phyloP scores from a whole-genome alignment of 2,329 filamentous ascomycete species.

The Aspergillus felis region DNA sequence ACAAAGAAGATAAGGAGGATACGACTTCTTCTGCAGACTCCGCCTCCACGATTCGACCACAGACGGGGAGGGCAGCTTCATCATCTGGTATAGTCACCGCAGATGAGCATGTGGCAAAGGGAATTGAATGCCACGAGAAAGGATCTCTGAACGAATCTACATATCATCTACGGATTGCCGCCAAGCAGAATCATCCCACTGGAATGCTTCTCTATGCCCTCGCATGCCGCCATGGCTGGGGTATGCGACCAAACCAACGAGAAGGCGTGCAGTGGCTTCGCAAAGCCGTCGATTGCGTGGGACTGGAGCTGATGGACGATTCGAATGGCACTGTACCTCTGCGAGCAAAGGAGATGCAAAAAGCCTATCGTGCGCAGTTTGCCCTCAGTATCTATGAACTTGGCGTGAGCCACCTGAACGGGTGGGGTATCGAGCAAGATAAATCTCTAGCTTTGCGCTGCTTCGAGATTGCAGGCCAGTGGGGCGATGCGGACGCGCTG shows the following conservation, averaged over 20 bases:
- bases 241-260: conserved; percentile 84
- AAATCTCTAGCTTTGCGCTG: conserved; percentile 82
- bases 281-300: conserved; percentile 81
- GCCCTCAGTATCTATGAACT: conserved; percentile 94
- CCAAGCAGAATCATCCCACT: conserved; percentile 78
- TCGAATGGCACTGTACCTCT: conserved; percentile 49
- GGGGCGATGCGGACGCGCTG: conserved; percentile 92
- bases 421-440: conserved; percentile 95
- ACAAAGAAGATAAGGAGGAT: conserved; percentile 31
- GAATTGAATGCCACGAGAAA: conserved; percentile 83
- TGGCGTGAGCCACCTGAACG: conserved; percentile 95
- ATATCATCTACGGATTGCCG: conserved; percentile 88
- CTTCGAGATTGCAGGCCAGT: conserved; percentile 92
- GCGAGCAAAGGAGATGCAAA: conserved; percentile 61
- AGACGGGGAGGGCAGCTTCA: conserved; percentile 28
- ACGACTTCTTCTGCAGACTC: conserved; percentile 56
- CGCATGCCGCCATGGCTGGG: conserved; percentile 95
- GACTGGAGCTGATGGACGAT: conserved; percentile 77
- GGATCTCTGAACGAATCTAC: conserved; percentile 90
- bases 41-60: conserved; percentile 59
- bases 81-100: conserved; percentile 39
- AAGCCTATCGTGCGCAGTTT: conserved; percentile 86
- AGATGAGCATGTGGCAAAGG: conserved; percentile 86
- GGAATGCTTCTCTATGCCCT: conserved; percentile 95
- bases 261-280: conserved; percentile 91